Evolutionary conservation across 2,329 filamentous ascomycete genomes (phyloP), one percentile per base, ranked within the genome.

Genomic region (Verticillium isaacii): DNA sequence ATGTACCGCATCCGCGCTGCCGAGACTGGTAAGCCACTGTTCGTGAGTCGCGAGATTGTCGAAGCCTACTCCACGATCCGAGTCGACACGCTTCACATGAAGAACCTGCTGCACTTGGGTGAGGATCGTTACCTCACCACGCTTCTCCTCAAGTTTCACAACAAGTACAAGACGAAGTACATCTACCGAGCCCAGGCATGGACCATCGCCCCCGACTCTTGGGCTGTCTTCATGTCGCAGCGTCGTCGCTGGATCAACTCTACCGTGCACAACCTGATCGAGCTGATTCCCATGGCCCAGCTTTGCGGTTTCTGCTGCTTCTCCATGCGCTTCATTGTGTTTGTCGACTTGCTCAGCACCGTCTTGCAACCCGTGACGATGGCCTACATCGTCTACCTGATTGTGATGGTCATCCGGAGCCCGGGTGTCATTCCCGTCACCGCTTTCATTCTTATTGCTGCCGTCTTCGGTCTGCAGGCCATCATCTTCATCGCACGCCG

Each of bases 261-360:
- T 61, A 99, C 95, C 0, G 92, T 99, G 59, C 95, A 99, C 83
- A 99, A 99, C 75, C 83, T 99, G 65, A 91, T 96, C 66, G 95
- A 99, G 75, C 89, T 99, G 65, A 94, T 98, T 65, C 93, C 94
- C 6, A 82, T 99, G 76, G 87, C 90, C 64, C 91, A 98, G 74
- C 90, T 99, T 58, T 99, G 95, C 76, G 95, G 95, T 78, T 99
- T 99, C 89, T 99, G 95, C 84, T 99, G 95, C 79, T 99, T 99
- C 83, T 96, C 91, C 77, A 99, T 99, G 95, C 90, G 95, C 70
- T 99, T 99, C 77, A 86, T 99, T 63, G 93, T 99, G 68, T 96
- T 99, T 72, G 76, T 99, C 68, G 95, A 99, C 77, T 81, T 99
- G 69, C 81, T 99, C 66, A 95, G 91, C 61, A 99, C 95, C 1